Evolutionary conservation across 2,329 filamentous ascomycete genomes (phyloP).

Genomic region (Phaeosphaeriaceae sp.): DNA sequence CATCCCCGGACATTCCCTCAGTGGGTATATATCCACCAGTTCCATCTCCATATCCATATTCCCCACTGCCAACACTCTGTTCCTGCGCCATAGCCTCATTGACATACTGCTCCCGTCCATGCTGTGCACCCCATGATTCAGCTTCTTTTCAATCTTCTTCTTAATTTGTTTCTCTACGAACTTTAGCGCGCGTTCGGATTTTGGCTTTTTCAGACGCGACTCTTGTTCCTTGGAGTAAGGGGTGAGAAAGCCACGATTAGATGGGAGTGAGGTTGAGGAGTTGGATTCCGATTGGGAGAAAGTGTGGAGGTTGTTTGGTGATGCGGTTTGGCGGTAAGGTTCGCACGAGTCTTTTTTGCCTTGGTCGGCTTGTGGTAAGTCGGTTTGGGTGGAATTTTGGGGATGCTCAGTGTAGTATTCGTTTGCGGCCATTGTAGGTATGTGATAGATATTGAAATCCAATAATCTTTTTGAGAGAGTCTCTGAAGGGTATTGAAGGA

Average conservation of each 20-base stretch:
- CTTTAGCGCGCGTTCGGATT: slow-evolving; percentile 4
- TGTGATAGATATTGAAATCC: background rate
- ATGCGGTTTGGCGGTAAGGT: background rate
- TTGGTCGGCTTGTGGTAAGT: background rate
- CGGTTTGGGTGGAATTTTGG: background rate
- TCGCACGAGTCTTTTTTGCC: background rate
- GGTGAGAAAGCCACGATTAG: slow-evolving; percentile 1
- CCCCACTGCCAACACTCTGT: background rate
- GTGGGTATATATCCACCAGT: background rate
- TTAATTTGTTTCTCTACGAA: slow-evolving; percentile 6
- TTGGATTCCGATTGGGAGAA: background rate
- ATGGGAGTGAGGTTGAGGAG: background rate
- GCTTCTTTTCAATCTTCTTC: slow-evolving; percentile 10
- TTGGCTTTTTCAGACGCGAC: background rate
- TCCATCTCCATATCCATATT: background rate
- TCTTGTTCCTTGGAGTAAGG: background rate
- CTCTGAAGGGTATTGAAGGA: background rate
- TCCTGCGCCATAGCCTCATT: background rate
- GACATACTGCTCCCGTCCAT: background rate
- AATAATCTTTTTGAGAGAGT: background rate
- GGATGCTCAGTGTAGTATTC: slow-evolving; percentile 2
- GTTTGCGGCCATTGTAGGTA: slow-evolving; percentile 4
- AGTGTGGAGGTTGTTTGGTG: background rate
- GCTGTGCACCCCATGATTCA: background rate
- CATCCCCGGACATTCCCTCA: background rate